These are phyloP conservation scores for Pseudogymnoascus sp. DNA, from an alignment of 2,329 filamentous ascomycete genomes.

Conservation along the genomic window DNA sequence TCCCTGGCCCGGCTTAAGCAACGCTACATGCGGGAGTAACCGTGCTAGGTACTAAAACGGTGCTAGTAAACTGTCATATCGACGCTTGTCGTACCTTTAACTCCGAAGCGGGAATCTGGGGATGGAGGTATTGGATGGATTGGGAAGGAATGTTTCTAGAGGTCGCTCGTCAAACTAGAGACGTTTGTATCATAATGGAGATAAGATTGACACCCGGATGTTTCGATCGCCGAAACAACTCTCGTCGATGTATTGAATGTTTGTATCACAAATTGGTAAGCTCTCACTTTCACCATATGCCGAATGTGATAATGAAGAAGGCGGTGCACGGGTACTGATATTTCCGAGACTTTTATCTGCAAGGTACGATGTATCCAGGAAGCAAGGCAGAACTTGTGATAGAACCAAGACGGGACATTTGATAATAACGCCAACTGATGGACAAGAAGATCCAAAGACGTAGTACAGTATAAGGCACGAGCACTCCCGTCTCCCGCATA, in stretches of 20 bases:
- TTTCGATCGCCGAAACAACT: neutral
- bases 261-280: neutral
- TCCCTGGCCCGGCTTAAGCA: neutral
- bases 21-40: neutral
- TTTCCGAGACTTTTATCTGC: neutral
- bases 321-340: neutral
- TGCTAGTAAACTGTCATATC: neutral
- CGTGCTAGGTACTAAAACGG: neutral
- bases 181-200: neutral
- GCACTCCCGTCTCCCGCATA: neutral
- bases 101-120: neutral
- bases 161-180: neutral
- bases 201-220: neutral
- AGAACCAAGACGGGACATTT: neutral
- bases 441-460: neutral
- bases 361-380: neutral
- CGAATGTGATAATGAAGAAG: neutral
- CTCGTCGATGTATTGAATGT: neutral
- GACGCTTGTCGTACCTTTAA: neutral
- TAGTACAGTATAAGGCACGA: slow-evolving; percentile 1
- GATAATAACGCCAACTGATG: neutral
- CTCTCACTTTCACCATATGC: neutral
- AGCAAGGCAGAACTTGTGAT: neutral
- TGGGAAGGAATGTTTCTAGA: neutral
- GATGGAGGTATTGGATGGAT: neutral